Conservation (phyloP, 2,329 filamentous ascomycete genomes). For the Pestalotiopsis sp. region DNA sequence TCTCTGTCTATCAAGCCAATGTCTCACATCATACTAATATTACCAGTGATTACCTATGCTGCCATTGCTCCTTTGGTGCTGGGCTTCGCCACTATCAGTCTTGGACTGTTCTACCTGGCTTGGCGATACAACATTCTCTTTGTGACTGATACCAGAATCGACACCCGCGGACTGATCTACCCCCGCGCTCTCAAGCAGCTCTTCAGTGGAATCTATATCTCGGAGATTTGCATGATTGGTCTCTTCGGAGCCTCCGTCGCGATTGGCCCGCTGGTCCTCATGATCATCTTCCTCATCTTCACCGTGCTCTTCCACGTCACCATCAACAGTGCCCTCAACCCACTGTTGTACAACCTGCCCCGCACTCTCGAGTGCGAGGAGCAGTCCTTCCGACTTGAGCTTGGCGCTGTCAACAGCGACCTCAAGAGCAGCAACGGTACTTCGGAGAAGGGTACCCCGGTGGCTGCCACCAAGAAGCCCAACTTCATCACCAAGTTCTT, state of each 20-base stretch:
- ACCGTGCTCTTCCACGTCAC: constrained; percentile 76
- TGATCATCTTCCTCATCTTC: constrained; percentile 77
- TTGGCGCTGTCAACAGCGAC: constrained; percentile 27
- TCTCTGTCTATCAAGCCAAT: too few relatives aligned
- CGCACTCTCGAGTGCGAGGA: constrained; percentile 64
- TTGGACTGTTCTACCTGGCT: constrained; percentile 82
- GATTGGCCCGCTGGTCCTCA: constrained; percentile 72
- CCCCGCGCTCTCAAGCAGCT: constrained; percentile 86
- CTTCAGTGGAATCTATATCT: constrained; percentile 81
- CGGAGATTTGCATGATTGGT: constrained; percentile 81
- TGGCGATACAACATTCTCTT: constrained; percentile 92
- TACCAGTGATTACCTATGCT: constrained; percentile 77
- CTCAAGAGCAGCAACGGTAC: constrained; percentile 33
- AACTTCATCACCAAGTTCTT: constrained; percentile 70
- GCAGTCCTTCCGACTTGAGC: constrained; percentile 31
- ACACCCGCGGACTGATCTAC: constrained; percentile 88
- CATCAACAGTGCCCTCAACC: constrained; percentile 73
- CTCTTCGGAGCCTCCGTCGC: constrained; percentile 74
- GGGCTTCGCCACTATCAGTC: constrained; percentile 77
- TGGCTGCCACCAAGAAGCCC: constrained; percentile 47
- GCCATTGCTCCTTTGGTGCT: constrained; percentile 86
- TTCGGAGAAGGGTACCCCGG: constrained; percentile 25
- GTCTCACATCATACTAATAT: constrained; percentile 20
- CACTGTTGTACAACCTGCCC: constrained; percentile 78
- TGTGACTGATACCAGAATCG: constrained; percentile 79